phyloP scores from a whole-genome alignment of 495 filamentous ascomycete genomes.

The Tricharina praecox region DNA sequence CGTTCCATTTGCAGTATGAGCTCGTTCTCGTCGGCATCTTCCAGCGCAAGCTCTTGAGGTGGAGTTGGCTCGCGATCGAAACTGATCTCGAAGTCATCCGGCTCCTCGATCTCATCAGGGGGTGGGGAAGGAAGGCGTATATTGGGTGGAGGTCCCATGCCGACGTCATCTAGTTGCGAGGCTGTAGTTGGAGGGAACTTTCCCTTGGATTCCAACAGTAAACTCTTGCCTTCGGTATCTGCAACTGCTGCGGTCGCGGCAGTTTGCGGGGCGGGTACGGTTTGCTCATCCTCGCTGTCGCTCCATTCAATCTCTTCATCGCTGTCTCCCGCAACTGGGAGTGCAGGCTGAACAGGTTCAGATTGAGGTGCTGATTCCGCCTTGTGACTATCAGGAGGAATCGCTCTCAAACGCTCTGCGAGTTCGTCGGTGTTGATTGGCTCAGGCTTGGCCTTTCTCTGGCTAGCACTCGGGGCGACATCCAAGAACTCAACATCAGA shows the following conservation, averaged over 20 bases:
- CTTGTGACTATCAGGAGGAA: background rate
- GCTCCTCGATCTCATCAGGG: constrained; percentile 6
- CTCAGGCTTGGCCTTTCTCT: constrained; percentile 10
- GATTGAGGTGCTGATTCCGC: background rate
- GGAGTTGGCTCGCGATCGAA: constrained; percentile 24
- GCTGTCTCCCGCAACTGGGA: constrained; percentile 1
- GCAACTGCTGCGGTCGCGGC: no score
- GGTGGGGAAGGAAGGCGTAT: constrained; percentile 18
- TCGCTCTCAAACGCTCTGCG: constrained; percentile 8
- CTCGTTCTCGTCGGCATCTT: constrained; percentile 31
- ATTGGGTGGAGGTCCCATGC: background rate
- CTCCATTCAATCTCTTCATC: constrained; percentile 31
- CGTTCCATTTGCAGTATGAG: constrained; percentile 66
- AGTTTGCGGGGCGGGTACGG: no score
- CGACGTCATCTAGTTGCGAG: no score
- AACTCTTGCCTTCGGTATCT: no score
- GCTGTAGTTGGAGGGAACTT: no score
- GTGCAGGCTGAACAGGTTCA: background rate
- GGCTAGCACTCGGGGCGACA: constrained; percentile 4
- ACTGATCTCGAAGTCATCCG: constrained; percentile 23
- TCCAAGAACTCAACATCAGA: constrained; percentile 44
- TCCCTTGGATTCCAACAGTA: no score
- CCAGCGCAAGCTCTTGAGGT: constrained; percentile 12
- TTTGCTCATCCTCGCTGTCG: constrained; percentile 30
- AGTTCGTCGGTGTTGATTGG: constrained; percentile 33